Evolutionary conservation across 2,329 filamentous ascomycete genomes (phyloP).

Genomic region (Talaromyces marneffei): DNA sequence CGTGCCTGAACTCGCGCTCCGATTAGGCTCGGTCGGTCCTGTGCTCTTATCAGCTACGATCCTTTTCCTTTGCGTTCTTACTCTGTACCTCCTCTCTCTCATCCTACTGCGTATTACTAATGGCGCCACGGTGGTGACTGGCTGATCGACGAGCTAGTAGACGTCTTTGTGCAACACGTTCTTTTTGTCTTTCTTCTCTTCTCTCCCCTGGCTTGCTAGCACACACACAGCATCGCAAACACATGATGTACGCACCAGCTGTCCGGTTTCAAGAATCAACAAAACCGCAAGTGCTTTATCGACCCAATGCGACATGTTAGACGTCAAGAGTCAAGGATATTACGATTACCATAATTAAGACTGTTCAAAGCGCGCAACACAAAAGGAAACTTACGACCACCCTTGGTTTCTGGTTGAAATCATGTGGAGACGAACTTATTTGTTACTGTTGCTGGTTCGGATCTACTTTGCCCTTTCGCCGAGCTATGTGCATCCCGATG

Average conservation of each 20-base stretch:
- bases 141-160: not conserved
- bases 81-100: not conserved
- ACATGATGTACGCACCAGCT: not conserved
- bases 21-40: not conserved
- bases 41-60: not conserved
- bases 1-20: constrained; percentile 3
- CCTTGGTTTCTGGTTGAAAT: constrained; percentile 14
- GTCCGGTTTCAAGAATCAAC: not conserved
- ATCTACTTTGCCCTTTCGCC: constrained; percentile 91
- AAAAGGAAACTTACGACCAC: not conserved
- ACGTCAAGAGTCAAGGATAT: not conserved
- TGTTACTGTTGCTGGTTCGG: constrained; percentile 77
- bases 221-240: constrained; percentile 3
- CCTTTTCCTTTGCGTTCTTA: not conserved
- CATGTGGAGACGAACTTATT: constrained; percentile 90
- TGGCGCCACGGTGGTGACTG: not conserved
- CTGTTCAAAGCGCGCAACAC: not conserved
- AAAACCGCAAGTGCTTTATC: not conserved
- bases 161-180: not conserved
- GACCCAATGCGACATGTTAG: not conserved
- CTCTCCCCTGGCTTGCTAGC: not conserved
- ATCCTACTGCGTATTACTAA: not conserved
- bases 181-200: not conserved
- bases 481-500: constrained; percentile 96
- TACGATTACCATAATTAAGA: not conserved